Evolutionary conservation across 1,284 basidiomycete genomes (phyloP), one percentile per base, ranked within the genome.

Genomic region (Quambalaria eucalypti): DNA sequence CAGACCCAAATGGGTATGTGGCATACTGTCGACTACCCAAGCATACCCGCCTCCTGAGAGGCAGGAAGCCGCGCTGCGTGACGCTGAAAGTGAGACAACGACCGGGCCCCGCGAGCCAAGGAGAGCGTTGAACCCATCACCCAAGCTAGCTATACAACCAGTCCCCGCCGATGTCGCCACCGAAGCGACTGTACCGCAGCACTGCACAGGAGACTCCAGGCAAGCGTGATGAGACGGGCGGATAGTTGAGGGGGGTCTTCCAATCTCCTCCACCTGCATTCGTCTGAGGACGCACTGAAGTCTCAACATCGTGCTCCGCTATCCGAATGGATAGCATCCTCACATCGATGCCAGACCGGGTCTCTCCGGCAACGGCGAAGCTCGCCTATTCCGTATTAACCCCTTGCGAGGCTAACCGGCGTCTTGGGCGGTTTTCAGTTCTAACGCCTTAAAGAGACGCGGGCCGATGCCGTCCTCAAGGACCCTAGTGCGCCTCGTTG

Each of bases 351-450:
- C 21, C 36, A 21, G 21, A 21, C 36, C 36, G 21, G 16, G 5
- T 39, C 36, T 39, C 36, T 39, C 36, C 16, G 21, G 36, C 36
- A 39, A 39, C 36, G 36, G 36, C 36, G 36, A 39, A 21, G 25
- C 25, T 46, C 42, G 42, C 42, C 42, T 46, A 14, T 46, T 46
- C 42, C 42, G n/a, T n/a, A n/a, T 46, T 46, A 46, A 19, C 25
- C 42, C 21, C 25, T 21, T 4, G 4, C 7, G 25, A 14, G 21
- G 25, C 42, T 14, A 26, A 21, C 42, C 25, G 42, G 42, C 42
- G 25, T 46, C 42, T 46, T 46, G 42, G 25, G 42, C 42, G 42
- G 21, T 26, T 39, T 39, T 39, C 36, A 39, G 42, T 12, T 26
- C n/a, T 26, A 21, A 46, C 42, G 16, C 42, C 3, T 14, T 9